A percentile compares a stretch with the other conserved stretches of the same genome.
Conservation (phyloP, 2,329 filamentous ascomycete species). For the Cladophialophora psammophila region DNA sequence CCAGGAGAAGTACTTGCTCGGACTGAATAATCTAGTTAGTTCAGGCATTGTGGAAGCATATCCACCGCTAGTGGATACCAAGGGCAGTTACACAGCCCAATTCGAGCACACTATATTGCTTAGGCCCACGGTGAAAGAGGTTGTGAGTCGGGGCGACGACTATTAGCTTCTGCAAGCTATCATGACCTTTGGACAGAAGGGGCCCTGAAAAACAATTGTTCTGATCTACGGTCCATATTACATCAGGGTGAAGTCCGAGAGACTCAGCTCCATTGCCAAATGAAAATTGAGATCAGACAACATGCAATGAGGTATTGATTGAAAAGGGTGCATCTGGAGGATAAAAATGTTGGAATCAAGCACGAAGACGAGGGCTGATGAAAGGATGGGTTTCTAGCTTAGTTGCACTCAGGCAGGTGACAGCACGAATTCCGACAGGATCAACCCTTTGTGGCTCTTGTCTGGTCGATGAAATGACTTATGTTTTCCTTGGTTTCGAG, state of each 20-base stretch:
- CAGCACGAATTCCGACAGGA: no score
- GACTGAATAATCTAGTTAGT: slow-evolving; percentile 84
- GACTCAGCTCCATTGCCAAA: not conserved
- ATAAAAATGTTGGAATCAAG: not conserved
- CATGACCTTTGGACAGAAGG: not conserved
- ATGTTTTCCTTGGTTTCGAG: not conserved
- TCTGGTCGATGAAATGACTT: no score
- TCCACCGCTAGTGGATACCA: slow-evolving; percentile 86
- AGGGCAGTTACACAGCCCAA: slow-evolving; percentile 93
- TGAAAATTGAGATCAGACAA: not conserved
- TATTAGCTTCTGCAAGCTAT: slow-evolving; percentile 62
- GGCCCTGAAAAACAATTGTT: not conserved
- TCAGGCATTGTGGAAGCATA: slow-evolving; percentile 89
- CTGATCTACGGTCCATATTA: not conserved
- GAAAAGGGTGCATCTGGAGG: not conserved
- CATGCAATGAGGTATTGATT: not conserved
- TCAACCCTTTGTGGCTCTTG: no score
- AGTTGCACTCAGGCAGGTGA: no score
- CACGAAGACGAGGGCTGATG: no score
- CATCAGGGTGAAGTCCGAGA: not conserved
- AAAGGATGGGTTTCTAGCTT: no score
- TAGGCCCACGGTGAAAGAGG: slow-evolving; percentile 82
- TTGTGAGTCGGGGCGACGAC: slow-evolving; percentile 85
- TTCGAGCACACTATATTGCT: slow-evolving; percentile 88
- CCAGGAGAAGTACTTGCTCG: slow-evolving; percentile 91